Conservation (phyloP, 2,329 filamentous ascomycete genomes). For the Setomelanomma holmii region DNA sequence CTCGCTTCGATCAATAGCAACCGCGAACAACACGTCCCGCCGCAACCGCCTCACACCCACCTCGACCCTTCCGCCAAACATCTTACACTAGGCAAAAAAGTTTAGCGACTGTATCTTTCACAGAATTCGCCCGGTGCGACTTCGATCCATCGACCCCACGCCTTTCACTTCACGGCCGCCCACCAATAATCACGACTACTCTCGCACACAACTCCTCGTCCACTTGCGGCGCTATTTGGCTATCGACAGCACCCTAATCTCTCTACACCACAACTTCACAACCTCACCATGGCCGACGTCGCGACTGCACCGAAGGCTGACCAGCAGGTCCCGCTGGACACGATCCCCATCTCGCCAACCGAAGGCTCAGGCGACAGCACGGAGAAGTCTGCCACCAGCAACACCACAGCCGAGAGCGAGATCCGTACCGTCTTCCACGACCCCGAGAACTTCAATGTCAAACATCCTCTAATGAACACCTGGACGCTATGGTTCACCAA, state of each 20-base stretch:
- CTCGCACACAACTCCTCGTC: slow-evolving; percentile 15
- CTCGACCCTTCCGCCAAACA: slow-evolving; percentile 18
- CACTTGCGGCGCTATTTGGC: slow-evolving; percentile 8
- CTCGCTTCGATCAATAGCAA: slow-evolving; percentile 25
- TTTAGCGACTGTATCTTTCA: slow-evolving; percentile 30
- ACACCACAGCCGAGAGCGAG: slow-evolving; percentile 59
- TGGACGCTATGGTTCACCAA: slow-evolving; percentile 99
- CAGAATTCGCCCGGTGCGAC: slow-evolving; percentile 44
- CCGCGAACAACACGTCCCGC: slow-evolving; percentile 24
- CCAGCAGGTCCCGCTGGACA: slow-evolving; percentile 62
- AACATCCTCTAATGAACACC: slow-evolving; percentile 95
- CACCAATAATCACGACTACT: slow-evolving; percentile 22
- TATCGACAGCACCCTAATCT: neutral
- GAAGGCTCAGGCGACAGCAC: slow-evolving; percentile 51
- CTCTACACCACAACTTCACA: slow-evolving; percentile 1
- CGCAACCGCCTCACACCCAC: slow-evolving; percentile 18
- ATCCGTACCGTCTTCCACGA: slow-evolving; percentile 96
- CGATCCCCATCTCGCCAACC: slow-evolving; percentile 63
- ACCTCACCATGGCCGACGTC: slow-evolving; percentile 45
- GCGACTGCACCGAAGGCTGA: slow-evolving; percentile 48
- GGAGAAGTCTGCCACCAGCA: slow-evolving; percentile 50
- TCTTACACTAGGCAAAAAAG: slow-evolving; percentile 16
- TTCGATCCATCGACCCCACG: slow-evolving; percentile 21
- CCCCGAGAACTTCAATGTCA: slow-evolving; percentile 99
- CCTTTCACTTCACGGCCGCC: slow-evolving; percentile 18